Evolutionary conservation across 106 monocot species (phyloP), one percentile per base, ranked within the genome.

Genomic region (Triglochin maritima): DNA sequence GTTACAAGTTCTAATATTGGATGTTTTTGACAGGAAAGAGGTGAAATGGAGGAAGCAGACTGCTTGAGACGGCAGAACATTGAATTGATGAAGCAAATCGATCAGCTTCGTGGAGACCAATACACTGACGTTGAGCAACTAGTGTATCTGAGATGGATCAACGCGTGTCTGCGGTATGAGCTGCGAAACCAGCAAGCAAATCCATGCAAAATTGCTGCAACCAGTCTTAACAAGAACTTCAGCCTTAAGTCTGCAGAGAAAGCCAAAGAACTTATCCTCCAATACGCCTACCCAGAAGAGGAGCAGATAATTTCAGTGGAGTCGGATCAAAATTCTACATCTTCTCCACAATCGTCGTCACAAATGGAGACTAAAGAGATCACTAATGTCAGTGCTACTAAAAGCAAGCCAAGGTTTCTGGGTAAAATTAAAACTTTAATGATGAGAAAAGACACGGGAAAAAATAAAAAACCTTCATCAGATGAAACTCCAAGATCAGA

Each of bases 71-170:
- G 62, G 50, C 44, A 12, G 29, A 68, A 76, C 62, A 62, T 42
- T 6, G 62, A 76, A n/a, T 12, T 76, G 69, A 44, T 6, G 17
- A 69, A 76, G 62, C 5, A 69, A 56, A 62, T 76, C 14, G 69
- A 76, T 50, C 68, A 76, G 42, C 46, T 76, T 17, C 60, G 49
- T 15, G 10, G n/a, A 2, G 76, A 76, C 41, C 69, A 68, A 7
- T 76, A 62, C 46, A 9, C 69, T 7, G 76, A 76, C 5, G 51
- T 49, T 14, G 68, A 76, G 54, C 55, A 76, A 16, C 51, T 60
- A 12, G 68, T 76, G 6, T 76, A 76, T 47, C 68, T 76, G 10
- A 61, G 46, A 56, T 76, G 76, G 76, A 50, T 76, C 12, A 76
- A 76, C 47, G 76, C 68, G 15, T 76, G 76, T 46, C 47, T 76